These are phyloP conservation scores for Setaria viridis DNA, from an alignment of 202 grass and related monocot species.

Conservation along the genomic window DNA sequence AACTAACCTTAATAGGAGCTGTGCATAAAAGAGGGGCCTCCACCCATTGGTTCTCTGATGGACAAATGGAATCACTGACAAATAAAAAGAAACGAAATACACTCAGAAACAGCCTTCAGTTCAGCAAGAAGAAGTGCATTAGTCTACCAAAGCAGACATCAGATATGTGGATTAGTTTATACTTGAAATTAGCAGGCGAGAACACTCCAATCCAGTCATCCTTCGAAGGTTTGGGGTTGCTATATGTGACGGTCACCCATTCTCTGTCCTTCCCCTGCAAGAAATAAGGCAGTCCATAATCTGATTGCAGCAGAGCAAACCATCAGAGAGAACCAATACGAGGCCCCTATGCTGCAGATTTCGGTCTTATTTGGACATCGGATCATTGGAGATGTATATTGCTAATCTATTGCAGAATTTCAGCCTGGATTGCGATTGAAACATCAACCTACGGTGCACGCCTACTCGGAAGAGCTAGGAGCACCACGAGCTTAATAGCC, in stretches of 20 bases:
- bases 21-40: conserved; percentile 83
- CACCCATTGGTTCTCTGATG: conserved; percentile 68
- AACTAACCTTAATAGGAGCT: conserved; percentile 84
- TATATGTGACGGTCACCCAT: conserved; percentile 79
- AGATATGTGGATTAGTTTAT: conserved; percentile 21
- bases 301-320: not conserved
- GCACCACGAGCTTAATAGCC: not conserved
- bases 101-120: not conserved
- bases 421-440: not conserved
- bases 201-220: conserved; percentile 97
- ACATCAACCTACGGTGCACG: not conserved
- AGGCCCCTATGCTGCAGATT: conserved; percentile 10
- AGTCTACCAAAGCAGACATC: not conserved
- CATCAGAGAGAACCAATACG: not conserved
- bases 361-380: not conserved
- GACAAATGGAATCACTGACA: conserved; percentile 67
- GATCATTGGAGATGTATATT: not conserved
- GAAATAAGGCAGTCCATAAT: not conserved
- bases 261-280: conserved; percentile 69
- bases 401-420: not conserved
- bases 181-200: conserved; percentile 96
- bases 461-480: not conserved
- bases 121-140: not conserved
- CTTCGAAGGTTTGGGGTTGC: conserved; percentile 63
- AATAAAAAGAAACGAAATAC: conserved; percentile 33